These are phyloP conservation scores for Phytophthora quininea DNA, from an alignment of 352 stramenopile genomes.

Conservation along the genomic window DNA sequence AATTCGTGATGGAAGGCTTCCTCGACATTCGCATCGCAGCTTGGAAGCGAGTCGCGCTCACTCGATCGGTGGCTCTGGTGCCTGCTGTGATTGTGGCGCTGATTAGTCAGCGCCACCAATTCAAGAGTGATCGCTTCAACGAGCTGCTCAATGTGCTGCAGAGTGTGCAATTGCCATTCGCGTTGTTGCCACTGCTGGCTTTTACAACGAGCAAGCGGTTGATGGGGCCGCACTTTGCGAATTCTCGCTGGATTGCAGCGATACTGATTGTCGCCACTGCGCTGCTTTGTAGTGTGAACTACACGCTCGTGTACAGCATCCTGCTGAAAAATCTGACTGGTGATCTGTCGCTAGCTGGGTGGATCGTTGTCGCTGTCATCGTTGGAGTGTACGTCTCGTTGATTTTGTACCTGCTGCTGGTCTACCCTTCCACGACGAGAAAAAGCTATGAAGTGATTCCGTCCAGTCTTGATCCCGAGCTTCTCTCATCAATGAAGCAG, in stretches of 20 bases:
- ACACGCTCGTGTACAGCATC: constrained; percentile 62
- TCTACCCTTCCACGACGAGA: constrained; percentile 45
- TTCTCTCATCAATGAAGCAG: background rate
- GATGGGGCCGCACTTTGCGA: constrained; percentile 74
- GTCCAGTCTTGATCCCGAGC: background rate
- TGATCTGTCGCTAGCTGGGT: constrained; percentile 31
- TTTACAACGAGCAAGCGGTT: constrained; percentile 65
- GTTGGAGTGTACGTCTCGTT: constrained; percentile 45
- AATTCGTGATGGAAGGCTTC: constrained; percentile 96
- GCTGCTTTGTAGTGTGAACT: constrained; percentile 69
- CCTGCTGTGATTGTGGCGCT: constrained; percentile 80
- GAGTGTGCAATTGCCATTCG: constrained; percentile 88
- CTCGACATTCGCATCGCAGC: constrained; percentile 81
- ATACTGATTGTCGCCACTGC: constrained; percentile 47
- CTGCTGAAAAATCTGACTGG: constrained; percentile 41
- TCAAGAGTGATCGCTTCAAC: constrained; percentile 73
- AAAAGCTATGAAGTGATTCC: constrained; percentile 2
- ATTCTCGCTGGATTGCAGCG: constrained; percentile 33
- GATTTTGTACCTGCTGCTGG: constrained; percentile 61
- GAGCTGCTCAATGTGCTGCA: constrained; percentile 89
- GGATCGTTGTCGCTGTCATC: constrained; percentile 18
- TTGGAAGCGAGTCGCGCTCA: constrained; percentile 88
- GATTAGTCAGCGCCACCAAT: constrained; percentile 49
- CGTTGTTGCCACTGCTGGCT: constrained; percentile 79
- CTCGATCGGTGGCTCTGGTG: constrained; percentile 83